phyloP scores from a whole-genome alignment of 768 basidiomycete species.

The Cyclocybe aegerita region DNA sequence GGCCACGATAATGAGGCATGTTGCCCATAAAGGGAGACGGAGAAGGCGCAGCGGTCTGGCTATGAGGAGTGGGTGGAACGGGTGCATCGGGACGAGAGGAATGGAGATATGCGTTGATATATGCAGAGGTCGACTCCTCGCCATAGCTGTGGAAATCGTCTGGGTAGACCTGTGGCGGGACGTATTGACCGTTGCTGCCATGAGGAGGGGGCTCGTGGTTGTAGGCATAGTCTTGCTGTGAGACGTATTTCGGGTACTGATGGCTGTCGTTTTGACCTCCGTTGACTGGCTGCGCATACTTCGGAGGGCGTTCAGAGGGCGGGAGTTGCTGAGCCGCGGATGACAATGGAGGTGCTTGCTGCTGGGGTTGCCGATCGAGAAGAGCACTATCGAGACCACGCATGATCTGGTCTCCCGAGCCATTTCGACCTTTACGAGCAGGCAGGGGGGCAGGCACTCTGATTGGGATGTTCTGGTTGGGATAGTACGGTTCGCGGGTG shows the following conservation, averaged over 20 bases:
- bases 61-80: conserved; percentile 77
- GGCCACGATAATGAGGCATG: conserved; percentile 40
- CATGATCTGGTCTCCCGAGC: conserved; percentile 61
- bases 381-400: conserved; percentile 57
- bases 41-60: conserved; percentile 70
- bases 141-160: conserved; percentile 61
- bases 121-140: conserved; percentile 59
- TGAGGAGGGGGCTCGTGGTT: conserved; percentile 18
- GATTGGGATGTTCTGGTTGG: conserved; percentile 18
- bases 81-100: conserved; percentile 72
- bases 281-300: conserved; percentile 15
- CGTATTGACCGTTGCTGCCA: conserved; percentile 29
- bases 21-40: conserved; percentile 53
- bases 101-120: conserved; percentile 58
- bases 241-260: conserved; percentile 24
- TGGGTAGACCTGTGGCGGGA: conserved; percentile 41
- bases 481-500: conserved; percentile 25
- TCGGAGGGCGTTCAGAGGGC: conserved; percentile 16
- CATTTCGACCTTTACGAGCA: conserved; percentile 53
- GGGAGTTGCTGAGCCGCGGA: conserved; percentile 17
- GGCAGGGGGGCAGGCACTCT: conserved; percentile 23
- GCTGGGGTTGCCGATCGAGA: conserved; percentile 33
- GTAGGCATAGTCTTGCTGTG: conserved; percentile 17
- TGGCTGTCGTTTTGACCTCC: conserved; percentile 1
- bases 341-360: conserved; percentile 11